Evolutionary conservation across 177 flowering plant species (phyloP).

Genomic region (Tripterygium wilfordii): DNA sequence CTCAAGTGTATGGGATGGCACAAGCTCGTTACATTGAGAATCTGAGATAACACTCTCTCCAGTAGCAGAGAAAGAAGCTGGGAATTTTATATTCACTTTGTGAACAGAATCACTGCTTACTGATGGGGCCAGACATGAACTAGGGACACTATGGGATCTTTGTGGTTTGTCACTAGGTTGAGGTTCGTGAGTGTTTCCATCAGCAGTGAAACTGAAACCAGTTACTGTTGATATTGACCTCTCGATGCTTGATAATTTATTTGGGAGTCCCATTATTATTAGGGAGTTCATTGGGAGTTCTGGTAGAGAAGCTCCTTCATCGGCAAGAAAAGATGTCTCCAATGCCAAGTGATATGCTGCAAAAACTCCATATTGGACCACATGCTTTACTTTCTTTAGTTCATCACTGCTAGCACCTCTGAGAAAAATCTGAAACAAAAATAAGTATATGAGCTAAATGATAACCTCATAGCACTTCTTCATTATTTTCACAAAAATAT

Average conservation of each 20-base stretch:
- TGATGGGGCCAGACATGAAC: constrained; percentile 16
- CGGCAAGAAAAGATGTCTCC: constrained; percentile 98
- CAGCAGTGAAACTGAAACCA: constrained; percentile 48
- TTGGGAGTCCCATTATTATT: constrained; percentile 79
- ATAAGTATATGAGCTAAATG: background rate
- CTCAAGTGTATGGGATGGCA: constrained; percentile 20
- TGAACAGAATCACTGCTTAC: constrained; percentile 2
- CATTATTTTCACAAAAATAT: background rate
- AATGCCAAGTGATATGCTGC: constrained; percentile 98
- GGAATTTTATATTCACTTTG: constrained; percentile 14
- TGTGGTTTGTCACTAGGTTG: constrained; percentile 27
- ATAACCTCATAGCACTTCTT: background rate
- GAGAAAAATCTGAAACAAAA: constrained; percentile 61
- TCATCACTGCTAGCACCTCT: constrained; percentile 90
- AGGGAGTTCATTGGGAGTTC: constrained; percentile 78
- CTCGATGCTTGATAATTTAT: constrained; percentile 59
- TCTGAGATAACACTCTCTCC: constrained; percentile 15
- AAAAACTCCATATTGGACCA: constrained; percentile 89
- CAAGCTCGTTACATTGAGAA: constrained; percentile 14
- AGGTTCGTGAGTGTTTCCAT: constrained; percentile 30
- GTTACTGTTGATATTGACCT: constrained; percentile 86
- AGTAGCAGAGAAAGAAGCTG: constrained; percentile 14
- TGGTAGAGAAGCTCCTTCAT: constrained; percentile 95
- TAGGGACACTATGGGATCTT: constrained; percentile 29
- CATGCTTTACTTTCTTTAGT: constrained; percentile 94